Percentiles rank a stretch among this genome's conserved stretches.
Evolutionary conservation across 2,329 filamentous ascomycete species (phyloP).

Genomic region (Alternaria triticimaculans): DNA sequence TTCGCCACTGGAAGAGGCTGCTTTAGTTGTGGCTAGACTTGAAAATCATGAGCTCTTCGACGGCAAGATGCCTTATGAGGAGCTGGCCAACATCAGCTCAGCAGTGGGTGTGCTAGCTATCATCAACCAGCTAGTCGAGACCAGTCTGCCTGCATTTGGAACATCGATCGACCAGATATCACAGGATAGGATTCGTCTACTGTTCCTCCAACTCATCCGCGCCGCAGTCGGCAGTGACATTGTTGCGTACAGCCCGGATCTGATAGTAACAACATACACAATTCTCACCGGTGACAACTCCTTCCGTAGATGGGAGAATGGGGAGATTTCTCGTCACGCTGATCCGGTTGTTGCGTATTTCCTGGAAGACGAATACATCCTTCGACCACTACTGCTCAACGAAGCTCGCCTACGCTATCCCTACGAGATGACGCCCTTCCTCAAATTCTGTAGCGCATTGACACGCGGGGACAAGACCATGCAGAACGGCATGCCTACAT

Average conservation of each 20-base stretch:
- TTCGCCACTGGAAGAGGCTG: conserved; percentile 38
- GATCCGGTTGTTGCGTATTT: conserved; percentile 58
- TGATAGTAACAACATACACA: conserved; percentile 70
- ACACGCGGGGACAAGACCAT: conserved; percentile 55
- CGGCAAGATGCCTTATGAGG: conserved; percentile 30
- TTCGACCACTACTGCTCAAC: conserved; percentile 67
- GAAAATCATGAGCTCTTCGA: conserved; percentile 37
- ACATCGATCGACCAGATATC: conserved; percentile 60
- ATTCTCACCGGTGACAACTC: conserved; percentile 63
- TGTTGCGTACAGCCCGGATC: conserved; percentile 75
- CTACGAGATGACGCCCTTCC: conserved; percentile 81
- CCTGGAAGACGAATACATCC: conserved; percentile 59
- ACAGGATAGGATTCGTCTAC: conserved; percentile 67
- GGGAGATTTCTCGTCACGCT: conserved; percentile 22
- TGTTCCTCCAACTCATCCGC: conserved; percentile 74
- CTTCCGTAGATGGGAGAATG: conserved; percentile 43
- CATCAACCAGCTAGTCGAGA: conserved; percentile 34
- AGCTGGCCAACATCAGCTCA: conserved; percentile 36
- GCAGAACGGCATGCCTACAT: conserved; percentile 55
- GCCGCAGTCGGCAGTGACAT: conserved; percentile 64
- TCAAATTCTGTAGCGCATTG: conserved; percentile 73
- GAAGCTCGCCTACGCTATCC: conserved; percentile 81
- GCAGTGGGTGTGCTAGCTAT: conserved; percentile 33
- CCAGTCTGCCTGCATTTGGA: conserved; percentile 52
- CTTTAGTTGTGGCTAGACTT: conserved; percentile 27